phyloP scores from a whole-genome alignment of 805 yeast genomes.

The Vanderwaltozyma tropicalis region DNA sequence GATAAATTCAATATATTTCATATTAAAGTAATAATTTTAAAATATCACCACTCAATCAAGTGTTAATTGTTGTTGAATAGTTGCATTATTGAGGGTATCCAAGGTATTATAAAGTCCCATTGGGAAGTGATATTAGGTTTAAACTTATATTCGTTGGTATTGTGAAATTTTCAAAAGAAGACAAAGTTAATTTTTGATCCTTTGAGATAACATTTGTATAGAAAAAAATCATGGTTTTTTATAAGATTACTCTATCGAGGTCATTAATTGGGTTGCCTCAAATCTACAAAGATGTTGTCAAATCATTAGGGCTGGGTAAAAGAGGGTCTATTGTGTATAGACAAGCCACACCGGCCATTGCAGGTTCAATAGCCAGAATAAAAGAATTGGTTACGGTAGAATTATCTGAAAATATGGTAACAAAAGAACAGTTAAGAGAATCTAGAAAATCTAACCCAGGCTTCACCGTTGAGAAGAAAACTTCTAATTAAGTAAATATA shows the following conservation, averaged over 20 bases:
- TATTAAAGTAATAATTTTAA: too few relatives aligned
- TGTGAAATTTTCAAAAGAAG: too few relatives aligned
- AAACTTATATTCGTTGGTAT: too few relatives aligned
- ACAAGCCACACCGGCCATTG: conserved; percentile 62
- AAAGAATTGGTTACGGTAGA: conserved; percentile 84
- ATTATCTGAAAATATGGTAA: conserved; percentile 44
- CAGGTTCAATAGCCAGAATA: conserved; percentile 73
- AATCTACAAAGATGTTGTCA: conserved; percentile 49
- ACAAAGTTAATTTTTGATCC: too few relatives aligned
- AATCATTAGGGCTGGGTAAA: conserved; percentile 62
- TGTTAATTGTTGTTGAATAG: too few relatives aligned
- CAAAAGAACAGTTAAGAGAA: conserved; percentile 41
- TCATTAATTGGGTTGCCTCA: conserved; percentile 83
- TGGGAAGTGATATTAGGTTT: too few relatives aligned
- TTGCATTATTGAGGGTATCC: too few relatives aligned
- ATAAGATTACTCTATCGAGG: conserved; percentile 64
- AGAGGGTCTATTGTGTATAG: conserved; percentile 70
- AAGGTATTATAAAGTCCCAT: too few relatives aligned
- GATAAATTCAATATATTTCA: too few relatives aligned
- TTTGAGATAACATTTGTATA: not conserved
- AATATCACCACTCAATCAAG: too few relatives aligned
- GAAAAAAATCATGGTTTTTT: conserved; percentile 24
- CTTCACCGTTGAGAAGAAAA: conserved; percentile 36
- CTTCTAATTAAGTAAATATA: not conserved
- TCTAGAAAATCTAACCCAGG: conserved; percentile 60